Base-by-base conservation (phyloP, 441 rosid species). In the Hura crepitans region DNA sequence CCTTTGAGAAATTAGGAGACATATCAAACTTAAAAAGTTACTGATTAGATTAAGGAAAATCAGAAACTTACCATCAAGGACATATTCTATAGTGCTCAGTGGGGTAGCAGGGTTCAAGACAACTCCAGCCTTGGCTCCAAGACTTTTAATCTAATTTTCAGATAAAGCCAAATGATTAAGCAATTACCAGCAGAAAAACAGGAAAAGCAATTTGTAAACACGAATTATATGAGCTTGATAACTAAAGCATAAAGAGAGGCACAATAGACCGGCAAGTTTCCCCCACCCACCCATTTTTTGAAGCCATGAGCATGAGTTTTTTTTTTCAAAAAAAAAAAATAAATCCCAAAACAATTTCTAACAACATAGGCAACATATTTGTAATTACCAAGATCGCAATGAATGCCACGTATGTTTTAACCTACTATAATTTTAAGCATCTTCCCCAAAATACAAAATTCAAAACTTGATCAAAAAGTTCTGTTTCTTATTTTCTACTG, bases 121-220 rank as follows among this genome's bases (percentile, higher is more conserved):
- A 64, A 92, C 99, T 81, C 99, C 99, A 78, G 99, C 98, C 83
- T 95, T 95, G 62, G 98, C 98, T 11, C 99, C 98, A 72, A 92
- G 83, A 80, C 72, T 53, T 81, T 95, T 95, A 28, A 95, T 87
- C 99, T 95, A 80, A 42, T 73, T 74, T 31, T 14, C 53, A 66
- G 37, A 72, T 49, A 65, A 76, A 68, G 33, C 22, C 23, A 55
- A 74, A 63, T 31, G n/a, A 46, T 70, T 56, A 43, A 35, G 63
- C 45, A 65, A 69, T 72, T 28, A 37, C 39, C 47, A 68, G 74
- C 58, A 66, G 7, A 17, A 55, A 75, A 70, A 57, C 11, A 15
- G 46, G 60, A 6, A 69, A 73, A 55, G 68, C 63, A 58, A 57
- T 65, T 31, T 57, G 54, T 20, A 30, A 51, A 57, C 15, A 43